A percentile compares a stretch with the other conserved stretches of the same genome.
phyloP scores from a whole-genome alignment of 805 yeast species.

The Candida maesae region DNA sequence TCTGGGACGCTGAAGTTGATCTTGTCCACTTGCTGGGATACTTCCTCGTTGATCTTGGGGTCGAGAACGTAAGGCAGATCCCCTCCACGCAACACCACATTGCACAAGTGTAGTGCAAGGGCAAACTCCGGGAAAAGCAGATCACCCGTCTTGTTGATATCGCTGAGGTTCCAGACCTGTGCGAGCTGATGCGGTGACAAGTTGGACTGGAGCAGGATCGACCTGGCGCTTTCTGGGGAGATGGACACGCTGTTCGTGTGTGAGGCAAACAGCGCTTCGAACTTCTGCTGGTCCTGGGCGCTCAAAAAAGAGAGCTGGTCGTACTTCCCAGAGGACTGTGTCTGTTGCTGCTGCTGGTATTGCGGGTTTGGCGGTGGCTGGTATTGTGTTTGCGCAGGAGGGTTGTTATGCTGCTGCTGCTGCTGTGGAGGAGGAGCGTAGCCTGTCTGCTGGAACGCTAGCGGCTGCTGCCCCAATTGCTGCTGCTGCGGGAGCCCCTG shows the following conservation, averaged over 20 bases:
- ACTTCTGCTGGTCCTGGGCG: conserved; percentile 78
- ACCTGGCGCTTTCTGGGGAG: conserved; percentile 71
- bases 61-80: conserved; percentile 72
- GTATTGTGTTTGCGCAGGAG: neutral
- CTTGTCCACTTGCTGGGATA: conserved; percentile 79
- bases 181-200: conserved; percentile 72
- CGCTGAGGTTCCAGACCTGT: conserved; percentile 86
- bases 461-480: too few relatives aligned
- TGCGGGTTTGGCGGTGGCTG: neutral
- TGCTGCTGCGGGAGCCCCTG: too few relatives aligned
- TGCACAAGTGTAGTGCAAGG: conserved; percentile 83
- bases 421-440: too few relatives aligned
- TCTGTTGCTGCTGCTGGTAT: conserved; percentile 4
- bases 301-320: conserved; percentile 76
- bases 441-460: too few relatives aligned
- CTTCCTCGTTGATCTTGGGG: conserved; percentile 72
- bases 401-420: conserved; percentile 5
- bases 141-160: conserved; percentile 80
- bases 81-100: conserved; percentile 70
- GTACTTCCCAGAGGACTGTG: conserved; percentile 1
- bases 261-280: conserved; percentile 76
- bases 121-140: conserved; percentile 93
- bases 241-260: conserved; percentile 59
- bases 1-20: conserved; percentile 77
- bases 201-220: conserved; percentile 75